Conservation (phyloP, 805 yeast species). For the Suhomyces vadensis region DNA sequence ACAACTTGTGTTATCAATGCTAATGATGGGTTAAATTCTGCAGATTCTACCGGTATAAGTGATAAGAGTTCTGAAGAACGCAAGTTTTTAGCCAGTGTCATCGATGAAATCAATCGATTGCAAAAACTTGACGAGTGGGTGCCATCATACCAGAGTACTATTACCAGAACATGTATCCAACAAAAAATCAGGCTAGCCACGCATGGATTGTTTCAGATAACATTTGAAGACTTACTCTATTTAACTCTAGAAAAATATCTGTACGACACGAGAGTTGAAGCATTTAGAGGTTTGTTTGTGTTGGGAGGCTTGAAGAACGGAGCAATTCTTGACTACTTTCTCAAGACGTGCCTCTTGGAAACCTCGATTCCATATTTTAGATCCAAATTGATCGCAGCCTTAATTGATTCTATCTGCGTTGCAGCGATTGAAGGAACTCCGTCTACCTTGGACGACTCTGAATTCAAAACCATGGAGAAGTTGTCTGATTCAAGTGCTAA, state of each 20-base stretch:
- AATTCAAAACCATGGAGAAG: constrained; percentile 45
- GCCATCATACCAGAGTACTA: constrained; percentile 63
- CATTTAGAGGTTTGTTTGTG: constrained; percentile 67
- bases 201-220: constrained; percentile 51
- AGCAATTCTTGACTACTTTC: constrained; percentile 59
- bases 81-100: constrained; percentile 28
- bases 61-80: constrained; percentile 11
- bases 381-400: constrained; percentile 45
- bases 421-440: constrained; percentile 68
- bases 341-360: constrained; percentile 58
- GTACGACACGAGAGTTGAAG: constrained; percentile 59
- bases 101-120: constrained; percentile 70
- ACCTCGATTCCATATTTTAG: constrained; percentile 50
- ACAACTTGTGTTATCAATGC: constrained; percentile 33
- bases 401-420: constrained; percentile 57
- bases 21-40: constrained; percentile 10
- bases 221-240: constrained; percentile 55
- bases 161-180: constrained; percentile 56
- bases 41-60: neutral
- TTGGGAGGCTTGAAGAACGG: constrained; percentile 78
- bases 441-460: constrained; percentile 63
- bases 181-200: constrained; percentile 62
- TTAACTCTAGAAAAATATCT: constrained; percentile 50
- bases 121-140: constrained; percentile 84
- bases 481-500: constrained; percentile 21